phyloP scores from a whole-genome alignment of 805 yeast species.

The Candida andamanensis region DNA sequence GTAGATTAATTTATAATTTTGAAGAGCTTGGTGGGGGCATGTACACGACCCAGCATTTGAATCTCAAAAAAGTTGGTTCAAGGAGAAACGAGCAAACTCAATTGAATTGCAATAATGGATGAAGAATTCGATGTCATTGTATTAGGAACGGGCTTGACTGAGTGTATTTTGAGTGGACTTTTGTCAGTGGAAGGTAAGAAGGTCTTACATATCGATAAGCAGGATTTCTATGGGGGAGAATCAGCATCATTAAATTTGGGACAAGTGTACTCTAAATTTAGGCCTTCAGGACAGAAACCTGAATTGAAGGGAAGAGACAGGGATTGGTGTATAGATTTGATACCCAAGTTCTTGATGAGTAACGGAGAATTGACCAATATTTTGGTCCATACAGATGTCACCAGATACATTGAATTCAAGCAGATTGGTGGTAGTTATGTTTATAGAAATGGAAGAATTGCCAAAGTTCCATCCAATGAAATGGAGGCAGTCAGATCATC shows the following conservation, averaged over 20 bases:
- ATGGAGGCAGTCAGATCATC: slow-evolving; percentile 88
- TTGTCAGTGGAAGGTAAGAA: slow-evolving; percentile 97
- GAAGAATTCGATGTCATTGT: slow-evolving; percentile 96
- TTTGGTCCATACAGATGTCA: slow-evolving; percentile 91
- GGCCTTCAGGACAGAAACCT: slow-evolving; percentile 66
- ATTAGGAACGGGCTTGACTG: slow-evolving; percentile 92
- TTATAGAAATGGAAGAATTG: slow-evolving; percentile 81
- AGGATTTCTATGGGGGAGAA: slow-evolving; percentile 94
- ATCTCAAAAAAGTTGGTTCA: background rate
- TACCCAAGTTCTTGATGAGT: slow-evolving; percentile 96
- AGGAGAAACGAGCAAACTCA: background rate
- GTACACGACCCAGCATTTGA: too few species aligned
- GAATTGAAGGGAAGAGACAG: slow-evolving; percentile 84
- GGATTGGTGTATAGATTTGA: slow-evolving; percentile 96
- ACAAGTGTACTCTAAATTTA: slow-evolving; percentile 73
- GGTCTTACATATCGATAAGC: slow-evolving; percentile 92
- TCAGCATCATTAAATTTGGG: slow-evolving; percentile 77
- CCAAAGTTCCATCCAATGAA: slow-evolving; percentile 92
- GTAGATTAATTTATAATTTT: slow-evolving; percentile 13
- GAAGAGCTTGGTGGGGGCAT: too few species aligned
- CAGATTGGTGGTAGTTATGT: slow-evolving; percentile 96
- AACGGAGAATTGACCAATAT: slow-evolving; percentile 96
- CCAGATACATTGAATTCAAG: slow-evolving; percentile 92
- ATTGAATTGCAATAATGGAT: slow-evolving; percentile 54
- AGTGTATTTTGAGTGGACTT: slow-evolving; percentile 90